Percentiles rank a stretch among this genome's conserved stretches.
These are phyloP conservation scores for Pholiota conissans DNA, from an alignment of 768 basidiomycete genomes.

Conservation along the genomic window DNA sequence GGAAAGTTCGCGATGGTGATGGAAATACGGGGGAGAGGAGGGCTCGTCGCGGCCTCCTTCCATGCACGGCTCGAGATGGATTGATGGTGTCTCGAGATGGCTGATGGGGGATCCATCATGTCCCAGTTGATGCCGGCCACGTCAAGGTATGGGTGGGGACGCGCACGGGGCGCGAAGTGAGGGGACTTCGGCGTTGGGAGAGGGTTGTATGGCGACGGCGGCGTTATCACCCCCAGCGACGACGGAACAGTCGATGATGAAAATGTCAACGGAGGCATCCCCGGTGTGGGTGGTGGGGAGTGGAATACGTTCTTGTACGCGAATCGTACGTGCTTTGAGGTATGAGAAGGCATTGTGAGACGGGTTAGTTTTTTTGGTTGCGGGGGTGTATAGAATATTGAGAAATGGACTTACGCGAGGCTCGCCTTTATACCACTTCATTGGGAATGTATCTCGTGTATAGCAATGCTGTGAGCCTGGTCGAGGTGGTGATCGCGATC, in stretches of 20 bases:
- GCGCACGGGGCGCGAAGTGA: background rate
- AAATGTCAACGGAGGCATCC: background rate
- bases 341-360: background rate
- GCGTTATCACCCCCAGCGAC: background rate
- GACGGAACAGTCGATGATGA: background rate
- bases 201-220: background rate
- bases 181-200: background rate
- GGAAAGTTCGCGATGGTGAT: constrained; percentile 28
- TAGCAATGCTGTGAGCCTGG: too few relatives aligned
- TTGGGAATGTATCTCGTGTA: too few relatives aligned
- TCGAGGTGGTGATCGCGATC: too few relatives aligned
- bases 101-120: background rate
- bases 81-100: background rate
- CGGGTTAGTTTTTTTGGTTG: too few relatives aligned
- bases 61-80: constrained; percentile 23
- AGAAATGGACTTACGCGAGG: too few relatives aligned
- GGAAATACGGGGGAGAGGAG: constrained; percentile 27
- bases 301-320: background rate
- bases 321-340: background rate
- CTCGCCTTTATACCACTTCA: too few relatives aligned
- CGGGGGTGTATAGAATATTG: too few relatives aligned
- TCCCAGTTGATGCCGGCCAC: background rate
- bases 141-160: background rate
- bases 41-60: constrained; percentile 31
- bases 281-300: background rate